phyloP scores from a whole-genome alignment of 148 eudicot genomes.

The Dianthus caryophyllus region DNA sequence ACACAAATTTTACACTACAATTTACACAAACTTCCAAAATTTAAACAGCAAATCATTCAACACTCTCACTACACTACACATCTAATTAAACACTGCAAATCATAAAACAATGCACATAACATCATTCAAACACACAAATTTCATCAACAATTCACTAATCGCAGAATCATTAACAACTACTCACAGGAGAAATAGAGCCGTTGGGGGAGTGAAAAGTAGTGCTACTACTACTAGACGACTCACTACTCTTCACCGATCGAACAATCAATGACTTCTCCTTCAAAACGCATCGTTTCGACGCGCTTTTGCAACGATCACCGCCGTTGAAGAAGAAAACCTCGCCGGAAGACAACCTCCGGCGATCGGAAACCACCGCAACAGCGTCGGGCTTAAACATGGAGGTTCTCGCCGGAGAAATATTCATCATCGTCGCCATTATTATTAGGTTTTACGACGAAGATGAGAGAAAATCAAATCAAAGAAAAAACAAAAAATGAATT shows the following conservation, averaged over 20 bases:
- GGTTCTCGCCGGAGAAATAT: conserved; percentile 30
- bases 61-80: too few species aligned
- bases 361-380: conserved; percentile 21
- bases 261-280: conserved; percentile 21
- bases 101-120: too few species aligned
- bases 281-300: conserved; percentile 26
- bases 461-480: too few species aligned
- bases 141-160: too few species aligned
- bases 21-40: too few species aligned
- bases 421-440: conserved; percentile 51
- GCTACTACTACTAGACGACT: conserved; percentile 13
- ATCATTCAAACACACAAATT: too few species aligned
- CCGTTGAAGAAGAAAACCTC: conserved; percentile 23
- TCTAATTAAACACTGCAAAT: too few species aligned
- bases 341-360: conserved; percentile 17
- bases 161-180: too few species aligned
- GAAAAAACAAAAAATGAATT: too few species aligned
- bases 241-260: conserved; percentile 38
- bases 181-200: conserved; percentile 42
- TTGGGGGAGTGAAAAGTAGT: conserved; percentile 29
- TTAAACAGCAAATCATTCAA: too few species aligned
- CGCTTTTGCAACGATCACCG: background rate
- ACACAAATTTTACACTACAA: too few species aligned
- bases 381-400: conserved; percentile 29
- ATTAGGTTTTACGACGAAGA: background rate